Conservation (phyloP, 2,329 filamentous ascomycete genomes). For the Ophiocordyceps camponoti-rufipedis region DNA sequence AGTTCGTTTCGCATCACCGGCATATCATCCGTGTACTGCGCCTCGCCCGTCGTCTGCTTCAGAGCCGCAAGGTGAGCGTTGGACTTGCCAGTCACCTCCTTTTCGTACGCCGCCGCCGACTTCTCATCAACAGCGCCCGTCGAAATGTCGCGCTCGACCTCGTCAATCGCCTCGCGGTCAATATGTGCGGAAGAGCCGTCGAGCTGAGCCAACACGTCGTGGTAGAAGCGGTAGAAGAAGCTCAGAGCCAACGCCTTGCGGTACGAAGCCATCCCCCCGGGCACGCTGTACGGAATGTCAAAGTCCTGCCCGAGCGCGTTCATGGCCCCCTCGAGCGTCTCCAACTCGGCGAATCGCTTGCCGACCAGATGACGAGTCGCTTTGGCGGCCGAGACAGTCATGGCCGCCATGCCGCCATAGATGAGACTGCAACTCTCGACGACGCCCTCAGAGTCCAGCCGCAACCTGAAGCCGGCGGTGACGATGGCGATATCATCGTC, state of each 20-base stretch:
- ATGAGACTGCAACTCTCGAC: slow-evolving; percentile 65
- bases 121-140: slow-evolving; percentile 60
- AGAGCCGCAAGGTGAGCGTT: slow-evolving; percentile 76
- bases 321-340: slow-evolving; percentile 81
- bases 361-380: slow-evolving; percentile 58
- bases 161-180: slow-evolving; percentile 60
- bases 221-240: slow-evolving; percentile 96
- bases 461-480: slow-evolving; percentile 65
- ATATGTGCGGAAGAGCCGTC: slow-evolving; percentile 24
- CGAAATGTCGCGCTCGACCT: slow-evolving; percentile 75
- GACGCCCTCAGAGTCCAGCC: slow-evolving; percentile 46
- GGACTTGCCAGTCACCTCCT: slow-evolving; percentile 71
- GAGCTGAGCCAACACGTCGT: slow-evolving; percentile 58
- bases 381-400: slow-evolving; percentile 70
- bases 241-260: slow-evolving; percentile 76
- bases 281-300: slow-evolving; percentile 73
- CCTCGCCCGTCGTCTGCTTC: slow-evolving; percentile 86
- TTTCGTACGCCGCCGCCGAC: slow-evolving; percentile 58
- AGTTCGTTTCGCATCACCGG: slow-evolving; percentile 75
- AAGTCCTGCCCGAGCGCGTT: slow-evolving; percentile 80
- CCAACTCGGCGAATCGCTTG: slow-evolving; percentile 60
- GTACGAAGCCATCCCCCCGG: slow-evolving; percentile 95
- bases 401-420: slow-evolving; percentile 90
- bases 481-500: slow-evolving; percentile 98
- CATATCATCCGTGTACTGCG: slow-evolving; percentile 93